These are phyloP conservation scores for Alternaria solani DNA, from an alignment of 2,329 filamentous ascomycete species.

Conservation along the genomic window DNA sequence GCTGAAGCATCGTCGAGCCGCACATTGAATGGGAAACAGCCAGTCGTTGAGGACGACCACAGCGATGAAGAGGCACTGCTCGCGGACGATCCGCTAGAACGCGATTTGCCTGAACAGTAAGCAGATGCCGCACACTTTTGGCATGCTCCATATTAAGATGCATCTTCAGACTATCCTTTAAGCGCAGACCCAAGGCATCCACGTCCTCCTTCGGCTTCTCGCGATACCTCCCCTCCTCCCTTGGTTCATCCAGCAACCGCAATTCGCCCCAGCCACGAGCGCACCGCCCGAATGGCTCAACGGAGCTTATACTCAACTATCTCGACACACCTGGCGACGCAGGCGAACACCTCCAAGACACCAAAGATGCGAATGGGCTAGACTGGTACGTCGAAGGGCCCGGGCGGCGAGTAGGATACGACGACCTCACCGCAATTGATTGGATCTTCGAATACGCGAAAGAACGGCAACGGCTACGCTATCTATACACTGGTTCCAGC, in stretches of 20 bases:
- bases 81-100: constrained; percentile 64
- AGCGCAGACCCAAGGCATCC: constrained; percentile 68
- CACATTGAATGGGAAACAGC: constrained; percentile 44
- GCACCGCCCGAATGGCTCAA: constrained; percentile 38
- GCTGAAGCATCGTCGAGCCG: constrained; percentile 58
- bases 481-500: constrained; percentile 72
- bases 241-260: constrained; percentile 39
- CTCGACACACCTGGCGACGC: constrained; percentile 50
- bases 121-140: background rate
- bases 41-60: constrained; percentile 51
- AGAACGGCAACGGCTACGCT: constrained; percentile 86
- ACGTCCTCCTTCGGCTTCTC: constrained; percentile 52
- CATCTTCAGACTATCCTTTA: constrained; percentile 68
- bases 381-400: constrained; percentile 95
- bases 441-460: constrained; percentile 99
- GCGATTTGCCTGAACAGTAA: constrained; percentile 57
- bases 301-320: constrained; percentile 54
- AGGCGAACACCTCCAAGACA: constrained; percentile 51
- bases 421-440: constrained; percentile 96
- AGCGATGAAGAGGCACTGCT: constrained; percentile 61
- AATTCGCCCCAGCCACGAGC: constrained; percentile 40
- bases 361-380: constrained; percentile 54
- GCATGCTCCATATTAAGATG: background rate
- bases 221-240: constrained; percentile 55
- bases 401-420: constrained; percentile 89